Percentiles rank a stretch among this genome's conserved stretches.
These are phyloP conservation scores for Tillandsia fasciculata DNA, from an alignment of 176 grass and related monocot species.

Conservation along the genomic window DNA sequence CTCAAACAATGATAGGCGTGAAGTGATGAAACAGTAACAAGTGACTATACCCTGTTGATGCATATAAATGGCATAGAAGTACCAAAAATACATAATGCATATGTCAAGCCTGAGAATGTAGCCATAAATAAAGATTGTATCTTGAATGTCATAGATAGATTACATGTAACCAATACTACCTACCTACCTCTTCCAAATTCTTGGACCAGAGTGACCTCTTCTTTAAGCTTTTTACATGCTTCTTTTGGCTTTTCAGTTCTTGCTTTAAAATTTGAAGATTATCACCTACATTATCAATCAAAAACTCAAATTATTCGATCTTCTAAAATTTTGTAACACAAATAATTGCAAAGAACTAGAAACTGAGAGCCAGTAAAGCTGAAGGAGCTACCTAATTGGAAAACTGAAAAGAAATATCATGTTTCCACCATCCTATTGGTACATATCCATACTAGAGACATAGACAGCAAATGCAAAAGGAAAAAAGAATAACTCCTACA, in stretches of 20 bases:
- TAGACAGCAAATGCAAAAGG: too few relatives aligned
- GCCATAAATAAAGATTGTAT: constrained; percentile 18
- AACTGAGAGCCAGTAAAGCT: too few relatives aligned
- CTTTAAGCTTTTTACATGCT: constrained; percentile 78
- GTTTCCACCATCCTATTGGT: too few relatives aligned
- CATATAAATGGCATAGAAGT: constrained; percentile 10
- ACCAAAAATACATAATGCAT: constrained; percentile 2
- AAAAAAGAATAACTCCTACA: too few relatives aligned
- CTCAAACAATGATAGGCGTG: constrained; percentile 12
- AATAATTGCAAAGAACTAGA: neutral
- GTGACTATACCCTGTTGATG: constrained; percentile 4
- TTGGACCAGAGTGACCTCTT: constrained; percentile 94
- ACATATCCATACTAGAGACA: too few relatives aligned
- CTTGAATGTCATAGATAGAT: constrained; percentile 6
- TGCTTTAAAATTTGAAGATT: constrained; percentile 78
- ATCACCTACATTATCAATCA: constrained; percentile 41
- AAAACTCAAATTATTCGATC: constrained; percentile 11
- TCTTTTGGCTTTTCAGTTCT: constrained; percentile 81
- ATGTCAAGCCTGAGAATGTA: constrained; percentile 6
- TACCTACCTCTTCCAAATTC: constrained; percentile 93
- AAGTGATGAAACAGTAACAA: constrained; percentile 13
- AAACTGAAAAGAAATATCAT: too few relatives aligned
- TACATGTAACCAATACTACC: constrained; percentile 22
- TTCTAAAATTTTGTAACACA: neutral
- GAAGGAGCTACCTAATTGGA: too few relatives aligned